A percentile compares a stretch with the other conserved stretches of the same genome.
Evolutionary conservation across 306 rosid species (phyloP).

Genomic region (Ochetophila trinervis): DNA sequence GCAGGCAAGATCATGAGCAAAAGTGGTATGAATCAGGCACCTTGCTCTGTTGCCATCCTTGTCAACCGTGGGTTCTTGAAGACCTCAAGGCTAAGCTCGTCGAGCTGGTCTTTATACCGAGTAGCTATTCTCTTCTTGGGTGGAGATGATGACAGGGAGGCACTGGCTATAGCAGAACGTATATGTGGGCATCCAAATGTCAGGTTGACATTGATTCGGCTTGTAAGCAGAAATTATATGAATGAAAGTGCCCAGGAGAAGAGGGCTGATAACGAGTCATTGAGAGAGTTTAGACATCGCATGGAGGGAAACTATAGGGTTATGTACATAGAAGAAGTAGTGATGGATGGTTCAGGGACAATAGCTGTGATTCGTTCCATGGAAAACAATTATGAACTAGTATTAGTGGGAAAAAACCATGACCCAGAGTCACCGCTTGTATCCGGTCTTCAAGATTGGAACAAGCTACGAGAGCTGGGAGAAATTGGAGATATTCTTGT

Average conservation of each 20-base stretch:
- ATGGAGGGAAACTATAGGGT: conserved; percentile 19
- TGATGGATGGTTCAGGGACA: conserved; percentile 31
- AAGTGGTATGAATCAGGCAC: conserved; percentile 27
- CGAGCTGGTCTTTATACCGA: conserved; percentile 8
- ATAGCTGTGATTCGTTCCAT: conserved; percentile 23
- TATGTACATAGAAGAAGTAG: conserved; percentile 31
- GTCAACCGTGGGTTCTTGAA: conserved; percentile 27
- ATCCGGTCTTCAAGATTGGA: conserved; percentile 25
- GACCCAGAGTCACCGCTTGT: background rate
- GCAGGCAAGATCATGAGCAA: conserved; percentile 17
- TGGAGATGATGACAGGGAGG: conserved; percentile 41
- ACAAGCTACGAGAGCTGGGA: conserved; percentile 24
- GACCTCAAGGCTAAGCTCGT: conserved; percentile 1
- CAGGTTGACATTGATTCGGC: conserved; percentile 25
- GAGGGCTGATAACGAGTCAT: conserved; percentile 19
- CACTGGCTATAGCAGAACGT: conserved; percentile 28
- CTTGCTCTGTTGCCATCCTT: conserved; percentile 35
- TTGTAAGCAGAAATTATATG: background rate
- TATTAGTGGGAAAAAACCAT: conserved; percentile 37
- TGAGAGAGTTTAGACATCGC: conserved; percentile 15
- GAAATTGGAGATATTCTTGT: conserved; percentile 30
- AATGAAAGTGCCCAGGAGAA: conserved; percentile 9
- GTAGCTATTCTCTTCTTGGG: conserved; percentile 37
- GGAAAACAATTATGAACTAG: conserved; percentile 25
- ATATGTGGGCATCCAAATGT: conserved; percentile 32